phyloP scores from a whole-genome alignment of 495 filamentous ascomycete species.

The Penicillium bialowiezense region DNA sequence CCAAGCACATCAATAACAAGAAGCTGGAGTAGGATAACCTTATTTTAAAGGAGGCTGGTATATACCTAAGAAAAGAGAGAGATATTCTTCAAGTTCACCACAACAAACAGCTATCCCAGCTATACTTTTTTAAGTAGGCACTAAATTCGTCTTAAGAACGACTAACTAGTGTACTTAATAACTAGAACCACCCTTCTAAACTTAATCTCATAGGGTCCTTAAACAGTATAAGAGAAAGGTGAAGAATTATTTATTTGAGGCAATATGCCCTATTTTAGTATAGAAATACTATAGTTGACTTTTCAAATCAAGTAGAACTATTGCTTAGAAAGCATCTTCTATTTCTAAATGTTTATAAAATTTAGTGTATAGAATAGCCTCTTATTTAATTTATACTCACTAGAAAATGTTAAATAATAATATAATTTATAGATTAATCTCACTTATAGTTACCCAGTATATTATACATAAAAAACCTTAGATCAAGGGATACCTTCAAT shows the following conservation, averaged over 20 bases:
- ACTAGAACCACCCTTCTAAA: conserved; percentile 5
- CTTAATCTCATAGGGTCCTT: background rate
- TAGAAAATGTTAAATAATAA: too few relatives aligned
- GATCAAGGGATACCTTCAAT: background rate
- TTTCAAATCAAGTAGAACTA: background rate
- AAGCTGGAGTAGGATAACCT: conserved; percentile 1
- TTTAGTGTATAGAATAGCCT: too few relatives aligned
- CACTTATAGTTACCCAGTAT: background rate
- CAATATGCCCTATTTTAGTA: background rate
- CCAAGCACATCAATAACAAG: conserved; percentile 5
- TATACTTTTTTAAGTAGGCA: conserved; percentile 4
- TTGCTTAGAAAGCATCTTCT: background rate
- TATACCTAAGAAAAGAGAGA: conserved; percentile 5
- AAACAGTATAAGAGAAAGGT: background rate
- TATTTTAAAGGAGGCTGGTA: background rate
- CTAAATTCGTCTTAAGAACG: conserved; percentile 2
- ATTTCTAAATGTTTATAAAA: background rate
- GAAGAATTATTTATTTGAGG: background rate
- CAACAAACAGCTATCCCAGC: conserved; percentile 6
- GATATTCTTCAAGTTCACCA: conserved; percentile 7
- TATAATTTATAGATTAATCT: background rate
- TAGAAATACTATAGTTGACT: background rate
- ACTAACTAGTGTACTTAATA: conserved; percentile 2
- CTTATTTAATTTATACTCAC: too few relatives aligned
- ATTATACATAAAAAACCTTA: background rate